Conservation (phyloP, 805 yeast species). For the Grigorovia transvaalensis region DNA sequence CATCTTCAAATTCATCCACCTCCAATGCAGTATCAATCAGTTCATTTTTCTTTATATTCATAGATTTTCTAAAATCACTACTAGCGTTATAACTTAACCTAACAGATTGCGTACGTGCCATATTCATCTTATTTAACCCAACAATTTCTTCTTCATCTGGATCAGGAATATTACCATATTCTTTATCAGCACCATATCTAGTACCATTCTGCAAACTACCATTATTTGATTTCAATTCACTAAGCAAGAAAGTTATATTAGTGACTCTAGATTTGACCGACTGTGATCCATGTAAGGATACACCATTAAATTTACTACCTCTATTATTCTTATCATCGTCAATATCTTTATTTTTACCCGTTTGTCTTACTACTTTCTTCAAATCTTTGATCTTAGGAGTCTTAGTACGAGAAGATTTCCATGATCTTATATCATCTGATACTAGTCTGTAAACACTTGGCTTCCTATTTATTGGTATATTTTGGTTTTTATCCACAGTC, state of each 20-base stretch:
- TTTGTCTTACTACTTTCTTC: constrained; percentile 15
- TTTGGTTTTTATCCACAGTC: not conserved
- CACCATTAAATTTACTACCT: not conserved
- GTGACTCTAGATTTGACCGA: constrained; percentile 29
- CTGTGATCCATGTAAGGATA: constrained; percentile 22
- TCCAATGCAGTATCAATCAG: constrained; percentile 1
- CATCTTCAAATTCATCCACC: constrained; percentile 20
- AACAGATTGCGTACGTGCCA: constrained; percentile 22
- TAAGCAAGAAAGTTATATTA: constrained; percentile 27
- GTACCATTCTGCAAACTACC: constrained; percentile 10
- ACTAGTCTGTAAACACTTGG: constrained; percentile 9
- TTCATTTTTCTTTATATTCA: not conserved
- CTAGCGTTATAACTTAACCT: constrained; percentile 8
- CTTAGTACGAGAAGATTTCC: constrained; percentile 11
- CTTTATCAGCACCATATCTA: not conserved
- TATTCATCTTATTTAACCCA: constrained; percentile 24
- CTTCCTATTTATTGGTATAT: constrained; percentile 1
- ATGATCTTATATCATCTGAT: constrained; percentile 13
- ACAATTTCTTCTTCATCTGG: constrained; percentile 28
- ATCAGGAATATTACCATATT: constrained; percentile 17
- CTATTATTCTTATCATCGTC: not conserved
- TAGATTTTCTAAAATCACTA: constrained; percentile 10
- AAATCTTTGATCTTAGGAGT: constrained; percentile 24
- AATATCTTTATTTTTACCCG: constrained; percentile 2
- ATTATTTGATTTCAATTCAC: constrained; percentile 20